Conservation (phyloP, 257 asterid genomes). For the Catharanthus roseus region DNA sequence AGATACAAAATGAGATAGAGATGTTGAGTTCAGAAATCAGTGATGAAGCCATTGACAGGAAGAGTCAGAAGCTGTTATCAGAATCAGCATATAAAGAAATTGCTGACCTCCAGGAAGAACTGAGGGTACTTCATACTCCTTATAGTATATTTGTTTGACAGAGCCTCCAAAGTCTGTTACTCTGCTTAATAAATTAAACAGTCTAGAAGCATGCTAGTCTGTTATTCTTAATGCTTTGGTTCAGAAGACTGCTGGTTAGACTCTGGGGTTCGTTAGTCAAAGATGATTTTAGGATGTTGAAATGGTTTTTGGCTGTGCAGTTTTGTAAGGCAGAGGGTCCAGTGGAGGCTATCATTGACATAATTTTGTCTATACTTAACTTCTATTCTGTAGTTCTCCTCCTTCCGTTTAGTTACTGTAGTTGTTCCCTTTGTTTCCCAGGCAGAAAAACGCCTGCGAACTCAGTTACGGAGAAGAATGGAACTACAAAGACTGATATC, state of each 20-base stretch:
- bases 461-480: slow-evolving; percentile 68
- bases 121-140: slow-evolving; percentile 50
- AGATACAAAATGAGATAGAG: slow-evolving; percentile 77
- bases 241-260: background rate
- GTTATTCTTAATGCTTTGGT: background rate
- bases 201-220: background rate
- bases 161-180: background rate
- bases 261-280: background rate
- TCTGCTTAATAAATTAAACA: background rate
- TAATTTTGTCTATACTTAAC: background rate
- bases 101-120: slow-evolving; percentile 75
- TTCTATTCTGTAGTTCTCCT: background rate
- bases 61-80: slow-evolving; percentile 60
- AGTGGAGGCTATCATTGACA: background rate
- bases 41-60: slow-evolving; percentile 82
- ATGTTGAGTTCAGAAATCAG: slow-evolving; percentile 65
- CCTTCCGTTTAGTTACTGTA: slow-evolving; percentile 11
- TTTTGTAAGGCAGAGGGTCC: background rate
- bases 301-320: slow-evolving; percentile 8
- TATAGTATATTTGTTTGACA: background rate
- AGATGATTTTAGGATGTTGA: background rate
- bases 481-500: slow-evolving; percentile 74
- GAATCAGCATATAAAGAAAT: slow-evolving; percentile 71
- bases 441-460: slow-evolving; percentile 75
- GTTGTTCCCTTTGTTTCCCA: slow-evolving; percentile 27